These are phyloP conservation scores for Penicillium subrubescens DNA, from an alignment of 495 filamentous ascomycete species.

Conservation along the genomic window DNA sequence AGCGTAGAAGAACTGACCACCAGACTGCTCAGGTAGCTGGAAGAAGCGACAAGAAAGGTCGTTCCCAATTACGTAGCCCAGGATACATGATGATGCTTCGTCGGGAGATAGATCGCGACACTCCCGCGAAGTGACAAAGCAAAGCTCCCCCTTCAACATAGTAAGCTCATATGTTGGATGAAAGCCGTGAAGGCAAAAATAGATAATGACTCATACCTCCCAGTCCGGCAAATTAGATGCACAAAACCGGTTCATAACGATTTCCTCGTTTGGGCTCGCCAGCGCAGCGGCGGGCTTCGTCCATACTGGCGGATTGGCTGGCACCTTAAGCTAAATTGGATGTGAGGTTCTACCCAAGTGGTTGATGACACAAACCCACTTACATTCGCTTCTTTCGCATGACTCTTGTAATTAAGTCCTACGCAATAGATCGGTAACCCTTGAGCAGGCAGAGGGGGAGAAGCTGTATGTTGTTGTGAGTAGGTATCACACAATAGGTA, in stretches of 20 bases:
- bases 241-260: neutral
- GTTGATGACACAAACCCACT: neutral
- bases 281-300: neutral
- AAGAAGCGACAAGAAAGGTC: neutral
- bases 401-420: neutral
- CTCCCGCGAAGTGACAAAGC: neutral
- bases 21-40: neutral
- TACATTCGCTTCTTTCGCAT: neutral
- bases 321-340: neutral
- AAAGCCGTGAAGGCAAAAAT: neutral
- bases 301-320: neutral
- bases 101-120: neutral
- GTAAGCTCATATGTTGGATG: neutral
- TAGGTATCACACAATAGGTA: neutral
- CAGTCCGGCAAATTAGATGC: neutral
- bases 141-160: neutral
- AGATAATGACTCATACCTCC: neutral
- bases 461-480: neutral
- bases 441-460: neutral
- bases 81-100: neutral
- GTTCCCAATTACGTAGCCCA: slow-evolving; percentile 2
- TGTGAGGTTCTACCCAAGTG: neutral
- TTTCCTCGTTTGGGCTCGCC: neutral
- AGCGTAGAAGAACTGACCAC: neutral
- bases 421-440: neutral